These are phyloP conservation scores for Endotrypanum monterogeii DNA, from an alignment of 208 protist genomes.

Conservation along the genomic window DNA sequence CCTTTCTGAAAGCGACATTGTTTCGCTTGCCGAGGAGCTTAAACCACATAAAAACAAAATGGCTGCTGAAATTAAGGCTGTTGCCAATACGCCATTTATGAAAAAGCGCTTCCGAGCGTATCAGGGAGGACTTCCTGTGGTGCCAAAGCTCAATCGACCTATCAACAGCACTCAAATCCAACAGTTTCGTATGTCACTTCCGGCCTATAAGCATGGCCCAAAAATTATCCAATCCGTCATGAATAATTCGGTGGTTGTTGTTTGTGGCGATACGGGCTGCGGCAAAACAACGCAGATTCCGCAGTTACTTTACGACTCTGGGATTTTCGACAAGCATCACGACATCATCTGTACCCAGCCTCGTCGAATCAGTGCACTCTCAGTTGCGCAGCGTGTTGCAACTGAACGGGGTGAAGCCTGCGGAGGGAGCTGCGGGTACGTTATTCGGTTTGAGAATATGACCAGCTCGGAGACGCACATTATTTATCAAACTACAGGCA, in stretches of 20 bases:
- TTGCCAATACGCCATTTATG: slow-evolving; percentile 24
- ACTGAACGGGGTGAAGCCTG: slow-evolving; percentile 81
- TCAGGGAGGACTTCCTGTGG: slow-evolving; percentile 41
- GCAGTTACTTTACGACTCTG: slow-evolving; percentile 73
- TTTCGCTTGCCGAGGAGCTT: slow-evolving; percentile 30
- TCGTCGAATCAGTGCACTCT: slow-evolving; percentile 89
- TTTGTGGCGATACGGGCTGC: slow-evolving; percentile 97
- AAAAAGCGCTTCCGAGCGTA: slow-evolving; percentile 38
- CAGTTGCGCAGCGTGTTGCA: slow-evolving; percentile 89
- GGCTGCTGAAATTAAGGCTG: slow-evolving; percentile 44
- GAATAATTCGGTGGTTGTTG: slow-evolving; percentile 65
- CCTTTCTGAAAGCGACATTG: slow-evolving; percentile 29
- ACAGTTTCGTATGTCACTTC: slow-evolving; percentile 60
- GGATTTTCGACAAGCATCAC: slow-evolving; percentile 57
- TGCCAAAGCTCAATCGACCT: slow-evolving; percentile 23
- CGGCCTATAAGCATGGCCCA: slow-evolving; percentile 47
- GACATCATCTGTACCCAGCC: slow-evolving; percentile 90
- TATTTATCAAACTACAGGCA: slow-evolving; percentile 98
- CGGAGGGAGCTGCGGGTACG: slow-evolving; percentile 89
- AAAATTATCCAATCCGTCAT: slow-evolving; percentile 67
- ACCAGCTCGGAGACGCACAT: slow-evolving; percentile 91
- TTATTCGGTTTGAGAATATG: slow-evolving; percentile 88
- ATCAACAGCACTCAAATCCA: slow-evolving; percentile 39
- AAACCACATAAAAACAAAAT: slow-evolving; percentile 48
- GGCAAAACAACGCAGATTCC: slow-evolving; percentile 98